These are phyloP conservation scores for Mitragyna speciosa DNA, from an alignment of 257 asterid species.

Conservation along the genomic window DNA sequence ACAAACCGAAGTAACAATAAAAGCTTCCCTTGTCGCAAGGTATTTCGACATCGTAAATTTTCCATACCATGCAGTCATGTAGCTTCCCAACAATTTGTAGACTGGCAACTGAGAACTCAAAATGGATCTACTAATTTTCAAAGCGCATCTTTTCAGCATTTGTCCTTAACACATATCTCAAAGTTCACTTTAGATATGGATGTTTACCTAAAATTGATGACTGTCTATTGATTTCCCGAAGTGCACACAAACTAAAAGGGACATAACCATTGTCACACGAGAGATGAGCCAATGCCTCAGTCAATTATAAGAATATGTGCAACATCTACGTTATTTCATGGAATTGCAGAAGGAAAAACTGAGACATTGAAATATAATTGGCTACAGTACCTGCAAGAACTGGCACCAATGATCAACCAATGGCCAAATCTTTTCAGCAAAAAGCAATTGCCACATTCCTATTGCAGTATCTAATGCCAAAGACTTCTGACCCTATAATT, in stretches of 20 bases:
- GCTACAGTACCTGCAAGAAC: conserved; percentile 74
- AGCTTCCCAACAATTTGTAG: neutral
- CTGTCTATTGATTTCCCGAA: neutral
- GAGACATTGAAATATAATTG: neutral
- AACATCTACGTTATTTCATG: neutral
- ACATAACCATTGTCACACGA: neutral
- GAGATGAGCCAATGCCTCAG: neutral
- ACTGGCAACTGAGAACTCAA: neutral
- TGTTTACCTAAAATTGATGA: neutral
- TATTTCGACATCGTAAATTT: neutral
- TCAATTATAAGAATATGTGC: neutral
- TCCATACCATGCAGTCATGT: neutral
- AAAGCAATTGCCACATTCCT: conserved; percentile 98
- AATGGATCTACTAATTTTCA: neutral
- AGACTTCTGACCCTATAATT: conserved; percentile 93
- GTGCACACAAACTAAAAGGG: neutral
- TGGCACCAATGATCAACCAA: conserved; percentile 98
- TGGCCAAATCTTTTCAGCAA: conserved; percentile 94
- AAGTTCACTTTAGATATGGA: no score
- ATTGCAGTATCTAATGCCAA: conserved; percentile 97
- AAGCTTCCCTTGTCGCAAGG: neutral
- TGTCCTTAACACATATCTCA: no score
- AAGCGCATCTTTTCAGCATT: no score
- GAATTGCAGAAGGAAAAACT: neutral
- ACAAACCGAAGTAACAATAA: neutral